phyloP scores from a whole-genome alignment of 257 asterid species.

The Solanum clarkiae region DNA sequence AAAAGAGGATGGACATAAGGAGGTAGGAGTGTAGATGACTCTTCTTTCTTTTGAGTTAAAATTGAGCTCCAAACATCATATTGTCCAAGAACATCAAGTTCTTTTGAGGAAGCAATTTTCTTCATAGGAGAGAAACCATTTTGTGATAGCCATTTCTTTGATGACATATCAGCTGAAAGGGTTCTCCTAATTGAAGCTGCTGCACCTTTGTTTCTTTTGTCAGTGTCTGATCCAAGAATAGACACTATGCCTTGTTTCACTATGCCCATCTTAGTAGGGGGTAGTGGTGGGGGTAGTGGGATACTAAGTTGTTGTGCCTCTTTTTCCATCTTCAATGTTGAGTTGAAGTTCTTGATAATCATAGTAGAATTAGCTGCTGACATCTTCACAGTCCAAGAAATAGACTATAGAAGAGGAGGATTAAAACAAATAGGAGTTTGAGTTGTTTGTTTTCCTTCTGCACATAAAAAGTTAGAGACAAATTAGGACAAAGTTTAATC shows the following conservation, averaged over 20 bases:
- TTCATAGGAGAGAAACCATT: slow-evolving; percentile 18
- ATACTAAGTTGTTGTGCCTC: background rate
- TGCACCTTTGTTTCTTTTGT: background rate
- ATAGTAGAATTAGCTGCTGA: background rate
- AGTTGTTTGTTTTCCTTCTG: slow-evolving; percentile 2
- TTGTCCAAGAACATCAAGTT: slow-evolving; percentile 6
- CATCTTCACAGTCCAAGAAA: background rate
- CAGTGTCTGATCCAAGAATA: slow-evolving; percentile 1
- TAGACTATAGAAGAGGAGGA: background rate
- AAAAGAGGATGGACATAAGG: slow-evolving; percentile 56
- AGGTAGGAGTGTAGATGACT: slow-evolving; percentile 14
- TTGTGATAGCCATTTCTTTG: slow-evolving; percentile 26
- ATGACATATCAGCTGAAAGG: slow-evolving; percentile 36
- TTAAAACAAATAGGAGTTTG: background rate
- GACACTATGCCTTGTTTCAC: slow-evolving; percentile 46
- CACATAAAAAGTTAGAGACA: background rate
- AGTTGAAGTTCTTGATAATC: slow-evolving; percentile 2
- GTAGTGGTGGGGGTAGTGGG: background rate
- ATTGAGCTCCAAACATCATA: slow-evolving; percentile 1
- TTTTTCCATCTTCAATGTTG: slow-evolving; percentile 2
- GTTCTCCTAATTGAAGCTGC: slow-evolving; percentile 14
- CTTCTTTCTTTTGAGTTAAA: slow-evolving; percentile 17
- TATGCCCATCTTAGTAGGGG: background rate
- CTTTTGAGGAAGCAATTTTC: slow-evolving; percentile 17
- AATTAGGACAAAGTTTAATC: background rate